Evolutionary conservation across 768 basidiomycete species (phyloP), one percentile per base, ranked within the genome.

Genomic region (Pisolithus tinctorius): DNA sequence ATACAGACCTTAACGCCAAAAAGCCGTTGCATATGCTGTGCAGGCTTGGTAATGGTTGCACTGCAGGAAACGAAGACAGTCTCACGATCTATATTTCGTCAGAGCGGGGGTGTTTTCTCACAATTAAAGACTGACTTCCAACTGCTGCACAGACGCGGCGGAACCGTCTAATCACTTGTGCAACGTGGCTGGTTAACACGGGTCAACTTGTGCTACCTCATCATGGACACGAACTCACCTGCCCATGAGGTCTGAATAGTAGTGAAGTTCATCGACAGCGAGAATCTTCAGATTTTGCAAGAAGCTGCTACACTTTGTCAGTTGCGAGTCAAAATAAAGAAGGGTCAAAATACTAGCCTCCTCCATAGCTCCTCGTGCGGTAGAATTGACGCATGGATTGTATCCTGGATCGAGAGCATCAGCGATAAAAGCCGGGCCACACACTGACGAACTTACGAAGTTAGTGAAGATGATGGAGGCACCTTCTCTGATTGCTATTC

Each of bases 401-500:
- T 93, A 57, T 93, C 91, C 88, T 90, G 52, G 20, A 44, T 13
- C 34, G 6, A 46, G 14, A 29, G 20, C 48, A 23, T 58, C 42
- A 42, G 37, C 34, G 20, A 20, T 13, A 40, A 36, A 46, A 9
- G 2, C 23, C 17, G 13, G 17, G 10, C n/a, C 20, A 5, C 8
- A 0, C 25, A 8, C 25, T 44, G 20, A 16, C n/a, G 13, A 11
- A 43, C 79, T n/a, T 58, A 87, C 88, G 58, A 93, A 92, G 62
- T 95, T 95, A 4, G 92, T 93, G 60, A 94, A 87, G 47, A 95
- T 86, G 23, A 92, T 79, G 0, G 87, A 88, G 0, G 84, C 83
- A 2, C 70, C 79, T 47, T 84, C 81, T 42, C 93, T 79, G 50
- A 93, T 84, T 16, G 65, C 86, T 87, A 46, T 34, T 40, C 27